These are phyloP conservation scores for Hortaea werneckii DNA, from an alignment of 2,329 filamentous ascomycete genomes.

Conservation along the genomic window DNA sequence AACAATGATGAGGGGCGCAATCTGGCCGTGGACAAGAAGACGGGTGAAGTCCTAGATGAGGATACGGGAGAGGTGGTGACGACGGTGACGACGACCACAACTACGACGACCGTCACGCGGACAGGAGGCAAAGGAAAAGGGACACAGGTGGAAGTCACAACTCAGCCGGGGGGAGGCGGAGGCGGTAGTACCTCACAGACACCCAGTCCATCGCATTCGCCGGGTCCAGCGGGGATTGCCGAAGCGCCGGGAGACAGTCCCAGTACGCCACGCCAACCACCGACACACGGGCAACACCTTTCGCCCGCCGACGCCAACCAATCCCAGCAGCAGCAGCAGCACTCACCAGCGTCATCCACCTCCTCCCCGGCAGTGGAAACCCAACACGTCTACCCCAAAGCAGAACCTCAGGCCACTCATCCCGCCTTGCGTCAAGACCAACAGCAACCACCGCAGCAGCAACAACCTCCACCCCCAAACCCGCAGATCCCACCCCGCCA, in stretches of 20 bases:
- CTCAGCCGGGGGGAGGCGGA: background rate
- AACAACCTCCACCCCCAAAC: background rate
- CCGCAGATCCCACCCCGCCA: slow-evolving; percentile 2
- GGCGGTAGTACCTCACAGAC: background rate
- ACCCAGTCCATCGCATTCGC: background rate
- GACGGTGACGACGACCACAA: slow-evolving; percentile 3
- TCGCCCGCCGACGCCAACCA: background rate
- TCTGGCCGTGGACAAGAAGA: slow-evolving; percentile 17
- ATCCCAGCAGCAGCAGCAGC: background rate
- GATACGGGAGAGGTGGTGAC: slow-evolving; percentile 21
- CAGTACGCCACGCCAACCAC: background rate
- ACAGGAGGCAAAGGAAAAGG: background rate
- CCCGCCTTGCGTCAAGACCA: background rate
- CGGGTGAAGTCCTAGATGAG: slow-evolving; percentile 20
- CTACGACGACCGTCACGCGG: slow-evolving; percentile 2
- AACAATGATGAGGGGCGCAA: slow-evolving; percentile 14
- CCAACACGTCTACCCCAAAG: background rate
- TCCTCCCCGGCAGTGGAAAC: background rate
- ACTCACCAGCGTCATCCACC: background rate
- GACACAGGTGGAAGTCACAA: background rate
- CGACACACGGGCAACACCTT: background rate
- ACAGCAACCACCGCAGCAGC: background rate
- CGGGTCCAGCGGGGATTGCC: background rate
- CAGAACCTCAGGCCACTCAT: background rate
- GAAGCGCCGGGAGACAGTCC: background rate